These are phyloP conservation scores for Termitomyces titanicus DNA, from an alignment of 768 basidiomycete genomes.

Conservation along the genomic window DNA sequence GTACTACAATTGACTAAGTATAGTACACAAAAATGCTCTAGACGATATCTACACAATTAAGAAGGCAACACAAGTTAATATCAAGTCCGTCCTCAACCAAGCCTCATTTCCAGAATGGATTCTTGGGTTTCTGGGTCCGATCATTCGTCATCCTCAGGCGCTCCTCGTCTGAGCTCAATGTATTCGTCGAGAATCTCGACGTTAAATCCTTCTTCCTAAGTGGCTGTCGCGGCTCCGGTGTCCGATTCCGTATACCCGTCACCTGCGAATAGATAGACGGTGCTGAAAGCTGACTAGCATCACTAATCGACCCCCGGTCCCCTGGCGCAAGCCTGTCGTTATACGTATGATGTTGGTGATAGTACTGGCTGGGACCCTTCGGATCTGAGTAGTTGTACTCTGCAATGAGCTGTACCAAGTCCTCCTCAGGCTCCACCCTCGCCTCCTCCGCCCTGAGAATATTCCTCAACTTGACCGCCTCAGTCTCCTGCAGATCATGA, in stretches of 20 bases:
- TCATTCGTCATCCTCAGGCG: conserved; percentile 5
- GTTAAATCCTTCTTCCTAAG: conserved; percentile 14
- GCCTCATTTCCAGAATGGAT: conserved; percentile 27
- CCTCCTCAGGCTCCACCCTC: conserved; percentile 14
- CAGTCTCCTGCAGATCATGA: conserved; percentile 8
- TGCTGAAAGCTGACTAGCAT: conserved; percentile 32
- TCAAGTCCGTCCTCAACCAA: background rate
- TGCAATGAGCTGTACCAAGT: conserved; percentile 23
- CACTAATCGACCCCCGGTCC: conserved; percentile 13
- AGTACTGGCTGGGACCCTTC: conserved; percentile 11
- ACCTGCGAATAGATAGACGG: conserved; percentile 57
- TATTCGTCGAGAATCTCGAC: conserved; percentile 29
- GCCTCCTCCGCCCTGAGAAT: conserved; percentile 20
- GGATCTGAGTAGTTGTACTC: conserved; percentile 15
- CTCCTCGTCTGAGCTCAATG: conserved; percentile 18
- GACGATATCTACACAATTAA: too few species aligned
- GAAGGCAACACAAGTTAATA: background rate
- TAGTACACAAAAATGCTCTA: too few species aligned
- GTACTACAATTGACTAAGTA: too few species aligned
- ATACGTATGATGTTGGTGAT: conserved; percentile 24
- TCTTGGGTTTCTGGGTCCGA: conserved; percentile 13
- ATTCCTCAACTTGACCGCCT: conserved; percentile 14
- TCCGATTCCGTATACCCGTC: conserved; percentile 54
- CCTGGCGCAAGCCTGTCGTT: conserved; percentile 14
- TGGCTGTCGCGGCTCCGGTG: conserved; percentile 45